phyloP scores from a whole-genome alignment of 805 yeast species.

The Nematodospora valgi region DNA sequence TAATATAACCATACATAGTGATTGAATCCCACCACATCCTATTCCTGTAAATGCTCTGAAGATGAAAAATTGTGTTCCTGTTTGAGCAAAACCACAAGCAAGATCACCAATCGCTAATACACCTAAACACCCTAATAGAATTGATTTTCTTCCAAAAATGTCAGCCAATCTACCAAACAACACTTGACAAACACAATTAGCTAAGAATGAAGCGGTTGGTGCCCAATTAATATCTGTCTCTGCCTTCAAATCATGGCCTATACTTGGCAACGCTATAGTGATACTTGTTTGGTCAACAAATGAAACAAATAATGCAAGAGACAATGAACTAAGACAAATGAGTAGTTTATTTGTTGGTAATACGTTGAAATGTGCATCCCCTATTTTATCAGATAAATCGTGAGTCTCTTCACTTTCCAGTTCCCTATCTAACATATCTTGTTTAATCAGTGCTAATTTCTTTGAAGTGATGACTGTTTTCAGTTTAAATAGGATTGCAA shows the following conservation, averaged over 20 bases:
- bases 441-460: too few species aligned
- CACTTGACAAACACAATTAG: slow-evolving; percentile 51
- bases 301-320: slow-evolving; percentile 38
- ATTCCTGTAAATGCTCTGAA: slow-evolving; percentile 56
- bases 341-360: slow-evolving; percentile 37
- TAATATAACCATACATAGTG: slow-evolving; percentile 49
- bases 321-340: slow-evolving; percentile 33
- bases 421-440: too few species aligned
- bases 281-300: slow-evolving; percentile 51
- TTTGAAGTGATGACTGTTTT: too few species aligned
- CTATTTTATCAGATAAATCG: slow-evolving; percentile 24
- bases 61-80: slow-evolving; percentile 46
- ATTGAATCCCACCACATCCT: slow-evolving; percentile 52
- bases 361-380: slow-evolving; percentile 41
- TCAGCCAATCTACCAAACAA: slow-evolving; percentile 54
- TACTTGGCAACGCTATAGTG: slow-evolving; percentile 46
- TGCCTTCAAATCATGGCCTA: slow-evolving; percentile 46
- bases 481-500: too few species aligned
- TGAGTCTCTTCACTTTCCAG: too few species aligned
- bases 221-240: slow-evolving; percentile 55
- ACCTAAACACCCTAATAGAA: slow-evolving; percentile 36
- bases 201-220: slow-evolving; percentile 51
- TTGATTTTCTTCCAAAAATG: slow-evolving; percentile 49
- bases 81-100: slow-evolving; percentile 50
- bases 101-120: slow-evolving; percentile 44